Evolutionary conservation across 768 basidiomycete species (phyloP), one percentile per base, ranked within the genome.

Genomic region (Lactifluus rugatus): DNA sequence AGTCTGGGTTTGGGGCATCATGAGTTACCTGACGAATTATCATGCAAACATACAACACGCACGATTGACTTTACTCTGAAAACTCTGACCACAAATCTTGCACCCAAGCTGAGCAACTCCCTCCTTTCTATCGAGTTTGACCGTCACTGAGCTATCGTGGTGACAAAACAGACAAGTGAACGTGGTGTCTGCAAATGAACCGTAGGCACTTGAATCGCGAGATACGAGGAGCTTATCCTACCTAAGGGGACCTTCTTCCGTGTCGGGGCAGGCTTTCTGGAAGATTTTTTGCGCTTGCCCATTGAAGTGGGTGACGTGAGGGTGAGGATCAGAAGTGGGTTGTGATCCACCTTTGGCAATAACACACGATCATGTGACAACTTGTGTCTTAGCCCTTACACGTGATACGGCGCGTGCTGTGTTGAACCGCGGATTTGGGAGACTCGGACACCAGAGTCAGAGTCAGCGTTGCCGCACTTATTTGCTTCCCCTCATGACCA

Each of bases 251-350:
- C 82, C 68, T 81, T 83, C 64, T 77, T 81, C 63, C 82, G 78
- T 6, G 85, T 72, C 46, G 81, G 81, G 36, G 78, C 80, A 7
- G 89, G 87, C 64, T 91, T 90, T 68, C 87, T 81, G 19, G 89
- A 83, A 0, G 91, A 89, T 71, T 93, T 93, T 74, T 93, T 93
- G 64, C 90, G 84, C 72, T 93, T 93, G 59, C 90, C 90, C 90
- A 93, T 93, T 41, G 47, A 34, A 31, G 28, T 31, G 5, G 28
- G 9, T 31, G 9, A 31, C 28, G n/a, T n/a, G n/a, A n/a, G n/a
- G n/a, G n/a, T n/a, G n/a, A n/a, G n/a, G n/a, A n/a, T n/a, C n/a
- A n/a, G n/a, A n/a, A n/a, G n/a, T n/a, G n/a, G n/a, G n/a, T n/a
- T n/a, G n/a, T n/a, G n/a, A n/a, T n/a, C 16, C 44, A 25, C 32